A percentile compares a stretch with the other conserved stretches of the same genome.
phyloP scores from a whole-genome alignment of 2,329 filamentous ascomycete species.

The Aspergillus felis region DNA sequence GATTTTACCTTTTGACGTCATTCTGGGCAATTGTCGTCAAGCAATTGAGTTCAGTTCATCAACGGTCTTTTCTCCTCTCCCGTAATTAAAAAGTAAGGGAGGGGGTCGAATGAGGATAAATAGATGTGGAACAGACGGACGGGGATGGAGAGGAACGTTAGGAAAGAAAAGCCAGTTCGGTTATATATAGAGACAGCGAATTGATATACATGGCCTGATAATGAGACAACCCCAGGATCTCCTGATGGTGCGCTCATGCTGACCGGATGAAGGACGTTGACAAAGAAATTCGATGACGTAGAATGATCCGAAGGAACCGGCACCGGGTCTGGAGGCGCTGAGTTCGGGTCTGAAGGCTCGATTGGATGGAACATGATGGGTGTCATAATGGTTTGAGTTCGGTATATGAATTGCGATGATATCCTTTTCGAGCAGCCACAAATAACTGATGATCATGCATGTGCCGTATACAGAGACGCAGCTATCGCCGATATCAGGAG shows the following conservation, averaged over 20 bases:
- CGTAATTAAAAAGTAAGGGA: neutral
- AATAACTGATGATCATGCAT: too few species aligned
- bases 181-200: neutral
- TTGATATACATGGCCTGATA: neutral
- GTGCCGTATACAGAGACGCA: too few species aligned
- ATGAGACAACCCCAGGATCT: neutral
- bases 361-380: neutral
- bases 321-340: neutral
- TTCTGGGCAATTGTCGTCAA: neutral
- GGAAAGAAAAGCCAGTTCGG: neutral
- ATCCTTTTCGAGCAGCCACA: too few species aligned
- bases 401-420: neutral
- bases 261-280: neutral
- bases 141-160: neutral
- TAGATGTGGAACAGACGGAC: neutral
- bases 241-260: neutral
- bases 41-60: neutral
- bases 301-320: neutral
- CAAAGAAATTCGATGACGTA: neutral
- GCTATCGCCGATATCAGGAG: neutral
- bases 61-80: neutral
- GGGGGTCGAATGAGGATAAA: neutral
- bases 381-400: neutral
- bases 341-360: neutral
- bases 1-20: conserved; percentile 32